Evolutionary conservation across 2,329 filamentous ascomycete species (phyloP).

Genomic region (Coniochaeta pulveracea): DNA sequence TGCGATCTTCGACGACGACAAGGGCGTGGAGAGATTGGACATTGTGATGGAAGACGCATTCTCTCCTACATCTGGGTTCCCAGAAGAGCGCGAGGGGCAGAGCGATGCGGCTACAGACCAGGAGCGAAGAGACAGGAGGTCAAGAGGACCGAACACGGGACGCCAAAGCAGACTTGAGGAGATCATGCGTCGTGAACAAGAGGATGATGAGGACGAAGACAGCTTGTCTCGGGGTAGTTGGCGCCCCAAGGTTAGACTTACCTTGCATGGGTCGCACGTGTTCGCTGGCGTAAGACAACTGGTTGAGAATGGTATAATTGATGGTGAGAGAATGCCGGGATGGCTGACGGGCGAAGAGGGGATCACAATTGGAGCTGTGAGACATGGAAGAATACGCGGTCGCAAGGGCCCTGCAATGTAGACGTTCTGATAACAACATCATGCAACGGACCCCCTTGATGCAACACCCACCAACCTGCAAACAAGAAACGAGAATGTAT

Average conservation of each 20-base stretch:
- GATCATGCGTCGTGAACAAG: conserved; percentile 19
- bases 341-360: conserved; percentile 88
- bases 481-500: conserved; percentile 1
- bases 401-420: conserved; percentile 44
- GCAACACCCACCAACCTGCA: no score
- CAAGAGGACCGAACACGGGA: not conserved
- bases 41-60: conserved; percentile 49
- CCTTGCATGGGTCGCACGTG: conserved; percentile 65
- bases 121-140: conserved; percentile 9
- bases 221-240: conserved; percentile 27
- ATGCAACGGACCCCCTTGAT: no score
- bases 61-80: conserved; percentile 21
- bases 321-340: conserved; percentile 69
- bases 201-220: conserved; percentile 12
- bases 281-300: conserved; percentile 71
- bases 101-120: conserved; percentile 8
- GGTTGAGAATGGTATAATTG: conserved; percentile 64
- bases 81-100: not conserved
- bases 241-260: conserved; percentile 51
- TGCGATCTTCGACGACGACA: conserved; percentile 42
- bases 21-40: conserved; percentile 50
- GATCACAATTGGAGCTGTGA: conserved; percentile 61
- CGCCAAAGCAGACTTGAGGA: conserved; percentile 21
- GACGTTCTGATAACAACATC: conserved; percentile 2
- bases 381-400: conserved; percentile 51